phyloP scores from a whole-genome alignment of 169 alveolate species.

The Theileria parva region DNA sequence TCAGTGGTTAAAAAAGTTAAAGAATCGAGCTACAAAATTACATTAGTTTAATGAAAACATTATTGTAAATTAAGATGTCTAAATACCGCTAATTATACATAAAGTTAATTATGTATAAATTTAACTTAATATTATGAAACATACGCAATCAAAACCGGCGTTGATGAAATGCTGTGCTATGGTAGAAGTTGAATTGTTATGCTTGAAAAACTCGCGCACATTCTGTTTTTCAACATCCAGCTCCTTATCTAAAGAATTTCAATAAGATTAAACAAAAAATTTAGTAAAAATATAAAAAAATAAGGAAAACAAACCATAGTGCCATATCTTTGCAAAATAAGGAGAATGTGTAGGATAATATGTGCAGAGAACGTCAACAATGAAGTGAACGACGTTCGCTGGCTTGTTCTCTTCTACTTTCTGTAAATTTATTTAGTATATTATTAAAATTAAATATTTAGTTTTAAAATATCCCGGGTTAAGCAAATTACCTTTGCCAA shows the following conservation, averaged over 20 bases:
- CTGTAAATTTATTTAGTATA: constrained; percentile 5
- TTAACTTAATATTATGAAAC: neutral
- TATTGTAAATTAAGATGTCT: neutral
- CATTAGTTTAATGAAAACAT: neutral
- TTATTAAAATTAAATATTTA: neutral
- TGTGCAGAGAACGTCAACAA: constrained; percentile 68
- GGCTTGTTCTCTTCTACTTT: constrained; percentile 68
- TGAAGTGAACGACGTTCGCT: constrained; percentile 61
- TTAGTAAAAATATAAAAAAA: neutral
- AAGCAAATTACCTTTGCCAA: constrained; percentile 50
- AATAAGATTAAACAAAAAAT: neutral
- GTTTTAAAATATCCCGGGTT: neutral
- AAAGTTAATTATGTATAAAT: neutral
- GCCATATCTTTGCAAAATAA: constrained; percentile 58
- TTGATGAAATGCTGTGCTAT: constrained; percentile 84
- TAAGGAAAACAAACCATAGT: constrained; percentile 38
- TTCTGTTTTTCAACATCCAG: constrained; percentile 79
- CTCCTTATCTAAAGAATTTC: constrained; percentile 72
- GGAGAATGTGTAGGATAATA: constrained; percentile 65
- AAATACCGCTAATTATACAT: too few relatives aligned
- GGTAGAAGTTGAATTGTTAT: constrained; percentile 81
- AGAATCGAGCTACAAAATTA: constrained; percentile 69
- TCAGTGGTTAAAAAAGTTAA: constrained; percentile 80
- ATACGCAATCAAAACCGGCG: constrained; percentile 87
- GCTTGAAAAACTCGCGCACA: constrained; percentile 83